Evolutionary conservation across 768 basidiomycete genomes (phyloP).

Genomic region (Gymnopilus dilepis): DNA sequence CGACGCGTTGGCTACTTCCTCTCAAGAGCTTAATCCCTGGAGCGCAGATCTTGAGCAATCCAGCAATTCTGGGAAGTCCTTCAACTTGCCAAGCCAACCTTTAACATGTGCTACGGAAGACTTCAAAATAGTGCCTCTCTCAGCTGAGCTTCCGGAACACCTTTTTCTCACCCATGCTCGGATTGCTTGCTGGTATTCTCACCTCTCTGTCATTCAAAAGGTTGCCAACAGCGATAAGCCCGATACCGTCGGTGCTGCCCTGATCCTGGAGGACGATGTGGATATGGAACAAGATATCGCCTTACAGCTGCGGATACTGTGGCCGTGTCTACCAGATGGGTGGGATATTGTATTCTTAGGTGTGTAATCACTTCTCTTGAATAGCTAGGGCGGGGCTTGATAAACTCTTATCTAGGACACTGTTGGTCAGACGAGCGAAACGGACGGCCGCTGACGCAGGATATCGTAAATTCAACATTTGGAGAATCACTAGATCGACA

Average conservation of each 20-base stretch:
- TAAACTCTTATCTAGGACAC: slow-evolving; percentile 54
- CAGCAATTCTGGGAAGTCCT: slow-evolving; percentile 11
- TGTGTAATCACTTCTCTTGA: slow-evolving; percentile 30
- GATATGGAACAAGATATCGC: slow-evolving; percentile 74
- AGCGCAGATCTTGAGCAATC: slow-evolving; percentile 27
- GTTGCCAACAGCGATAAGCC: slow-evolving; percentile 38
- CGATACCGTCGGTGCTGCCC: slow-evolving; percentile 38
- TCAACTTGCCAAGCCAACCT: slow-evolving; percentile 23
- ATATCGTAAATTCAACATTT: slow-evolving; percentile 14
- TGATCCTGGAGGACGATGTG: slow-evolving; percentile 81
- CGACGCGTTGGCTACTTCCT: slow-evolving; percentile 31
- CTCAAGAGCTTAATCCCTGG: slow-evolving; percentile 31
- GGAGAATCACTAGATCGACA: slow-evolving; percentile 21
- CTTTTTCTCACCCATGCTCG: slow-evolving; percentile 61
- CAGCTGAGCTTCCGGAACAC: slow-evolving; percentile 45
- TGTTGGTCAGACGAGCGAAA: slow-evolving; percentile 78
- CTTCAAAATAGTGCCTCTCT: slow-evolving; percentile 40
- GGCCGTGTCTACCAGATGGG: slow-evolving; percentile 56
- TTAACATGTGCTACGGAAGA: slow-evolving; percentile 52
- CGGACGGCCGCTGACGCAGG: slow-evolving; percentile 41
- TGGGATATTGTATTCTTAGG: slow-evolving; percentile 83
- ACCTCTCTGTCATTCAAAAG: slow-evolving; percentile 54
- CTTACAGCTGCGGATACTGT: slow-evolving; percentile 45
- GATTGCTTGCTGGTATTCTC: slow-evolving; percentile 77
- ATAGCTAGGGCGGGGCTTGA: not conserved